Base-by-base conservation (phyloP, 352 stramenopile species). In the Pythium diclinum region DNA sequence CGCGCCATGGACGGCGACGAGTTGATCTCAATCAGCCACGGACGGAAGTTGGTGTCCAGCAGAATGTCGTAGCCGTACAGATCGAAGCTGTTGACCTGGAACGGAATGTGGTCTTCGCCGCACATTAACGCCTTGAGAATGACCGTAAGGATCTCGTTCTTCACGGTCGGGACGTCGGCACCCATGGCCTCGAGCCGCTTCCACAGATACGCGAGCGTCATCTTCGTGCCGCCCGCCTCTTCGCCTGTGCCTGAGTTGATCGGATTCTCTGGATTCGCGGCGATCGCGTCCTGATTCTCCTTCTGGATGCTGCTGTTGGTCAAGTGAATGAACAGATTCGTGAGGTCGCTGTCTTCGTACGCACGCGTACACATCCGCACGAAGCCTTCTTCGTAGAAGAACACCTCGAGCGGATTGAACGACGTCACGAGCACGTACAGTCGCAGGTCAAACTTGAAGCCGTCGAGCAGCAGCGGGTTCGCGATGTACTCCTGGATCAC, bases 11-110 rank as follows among this genome's bases (percentile, higher is more conserved):
- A 97, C 23, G 96, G 96, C 58, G 87, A 97, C 51, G 91, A 89
- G 69, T 99, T 99, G 59, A 99, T 97, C 74, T 99, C 96, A 40
- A 99, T 95, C 6, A 99, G 83, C 93, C 94, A 98, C 34, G 92
- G 92, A 8, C 87, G 88, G 38, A 97, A 83, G 11, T 87, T 64
- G 9, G 82, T 67, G 71, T 99, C 95, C 28, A 99, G 69, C 17
- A 99, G 76, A 25, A 99, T 88, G 71, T 99, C 95, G 74, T 97
- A 99, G 7, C 96, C 96, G 57, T 96, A 96, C 30, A 99, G 59
- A 67, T 99, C 95, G 67, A 98, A 99, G 36, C 81, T 94, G 63
- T 95, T 97, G 23, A 93, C 85, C 61, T 74, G 90, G 59, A 89
- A 86, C 34, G 85, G 87, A 63, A 98, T 97, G 53, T 91, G 76